Evolutionary conservation across 495 filamentous ascomycete genomes (phyloP), one percentile per base, ranked within the genome.

Genomic region (Aspergillus homomorphus): DNA sequence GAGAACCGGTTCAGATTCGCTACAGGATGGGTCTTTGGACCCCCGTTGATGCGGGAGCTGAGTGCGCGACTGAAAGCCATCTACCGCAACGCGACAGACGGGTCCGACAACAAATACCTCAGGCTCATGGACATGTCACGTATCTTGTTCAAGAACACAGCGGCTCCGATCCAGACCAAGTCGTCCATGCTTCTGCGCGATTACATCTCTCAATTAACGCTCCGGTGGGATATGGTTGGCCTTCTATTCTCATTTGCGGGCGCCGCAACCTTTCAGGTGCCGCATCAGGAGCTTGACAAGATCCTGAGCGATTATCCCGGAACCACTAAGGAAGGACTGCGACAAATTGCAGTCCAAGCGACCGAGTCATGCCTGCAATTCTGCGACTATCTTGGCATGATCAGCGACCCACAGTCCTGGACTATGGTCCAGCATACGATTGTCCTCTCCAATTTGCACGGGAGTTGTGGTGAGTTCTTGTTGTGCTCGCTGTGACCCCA

Each of bases 281-380:
- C 59, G 0, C 46, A 51, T 1, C 53, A 54, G 16, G 52, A 63
- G 19, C 19, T 56, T 0, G 46, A 62, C 4, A 57, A 62, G 18
- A 54, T 41, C 12, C 41, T 52, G 21, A 30, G 53, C 5, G 61
- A 51, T 3, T 52, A 33, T 3, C 26, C 60, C 14, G 66, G 66
- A n/a, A 49, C 45, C 5, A 43, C 33, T 43, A 54, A 28, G 15
- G 41, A 59, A 14, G 57, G 57, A 15, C 19, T 57, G 18, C 51
- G 20, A 51, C 59, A 22, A 51, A 63, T 62, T 0, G 54, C 63
- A 6, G 45, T 53, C 18, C 58, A 63, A 20, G 66, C 62, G 5
- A 60, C 59, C 3, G 70, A 73, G 21, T 62, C 66, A 14, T 73
- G 71, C 54, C 45, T 72, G 14, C 59, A 69, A 30, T 72, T 73